phyloP scores from a whole-genome alignment of 140 eudicot genomes.

The Ambrosia hybrid region DNA sequence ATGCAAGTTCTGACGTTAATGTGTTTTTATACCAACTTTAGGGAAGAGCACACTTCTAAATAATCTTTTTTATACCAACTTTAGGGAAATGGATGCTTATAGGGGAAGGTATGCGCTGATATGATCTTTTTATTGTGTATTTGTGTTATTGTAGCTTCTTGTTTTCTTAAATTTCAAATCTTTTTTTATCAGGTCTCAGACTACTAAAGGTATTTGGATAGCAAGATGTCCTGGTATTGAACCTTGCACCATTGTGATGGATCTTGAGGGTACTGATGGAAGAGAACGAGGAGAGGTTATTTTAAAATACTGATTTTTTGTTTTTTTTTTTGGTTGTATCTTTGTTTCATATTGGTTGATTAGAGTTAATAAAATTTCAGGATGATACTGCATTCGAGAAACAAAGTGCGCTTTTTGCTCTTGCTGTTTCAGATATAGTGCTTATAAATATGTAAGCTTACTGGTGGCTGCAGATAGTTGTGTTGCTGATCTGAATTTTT shows the following conservation, averaged over 20 bases:
- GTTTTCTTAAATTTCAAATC: neutral
- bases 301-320: neutral
- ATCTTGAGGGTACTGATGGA: conserved; percentile 99
- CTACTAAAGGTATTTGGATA: conserved; percentile 98
- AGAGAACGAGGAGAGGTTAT: conserved; percentile 99
- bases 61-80: conserved; percentile 75
- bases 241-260: conserved; percentile 97
- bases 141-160: neutral
- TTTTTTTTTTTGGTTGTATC: neutral
- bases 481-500: neutral
- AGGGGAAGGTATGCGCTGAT: conserved; percentile 81
- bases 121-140: neutral
- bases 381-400: conserved; percentile 96
- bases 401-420: conserved; percentile 97
- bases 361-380: conserved; percentile 39
- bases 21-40: conserved; percentile 32
- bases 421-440: conserved; percentile 96
- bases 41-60: conserved; percentile 95
- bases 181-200: conserved; percentile 63
- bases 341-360: conserved; percentile 8
- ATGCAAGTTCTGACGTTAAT: conserved; percentile 21
- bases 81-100: conserved; percentile 97
- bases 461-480: neutral
- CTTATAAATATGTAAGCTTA: conserved; percentile 90
- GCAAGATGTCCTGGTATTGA: conserved; percentile 89